Base-by-base conservation (phyloP, 2,329 filamentous ascomycete species). In the Microcyclospora tardicrescens region DNA sequence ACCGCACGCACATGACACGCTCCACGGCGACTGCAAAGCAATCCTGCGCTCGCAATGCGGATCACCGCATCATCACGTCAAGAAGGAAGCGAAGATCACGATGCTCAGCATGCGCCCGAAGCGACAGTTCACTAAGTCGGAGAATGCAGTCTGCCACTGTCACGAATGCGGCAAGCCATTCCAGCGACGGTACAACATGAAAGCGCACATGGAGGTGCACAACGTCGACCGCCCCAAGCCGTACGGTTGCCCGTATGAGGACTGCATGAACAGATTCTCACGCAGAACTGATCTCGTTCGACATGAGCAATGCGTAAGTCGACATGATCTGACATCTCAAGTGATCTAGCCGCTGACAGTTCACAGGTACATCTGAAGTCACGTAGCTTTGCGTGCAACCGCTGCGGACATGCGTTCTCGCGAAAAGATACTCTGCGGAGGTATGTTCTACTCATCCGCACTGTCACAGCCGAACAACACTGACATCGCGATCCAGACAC, bases 121-220 rank as follows among this genome's bases (percentile, higher is more conserved):
- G 42, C 52, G 55, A 14, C 46, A 39, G 12, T 55, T 40, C 35
- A 58, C 55, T 27, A 54, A 77, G 13, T 72, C 71, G 41, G 79
- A 79, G 46, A 79, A 83, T 49, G 81, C 80, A 39, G 83, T 77
- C 49, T 81, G 75, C 59, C 69, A 73, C 45, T 93, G 86, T 55
- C 70, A 77, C 42, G 68, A 77, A 2, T 94, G 86, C 54, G 78
- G 79, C 6, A 84, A 81, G 58, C 72, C 80, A 12, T 93, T 93
- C 57, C 84, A 83, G 47, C 71, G 86, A 44, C 80, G 76, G 52
- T 93, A 89, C 65, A 93, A 93, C 61, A 84, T 79, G 63, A 86
- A 83, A 54, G 81, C 84, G 24, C 86, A 93, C 58, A 72, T 87
- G 70, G 80, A 87, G 54, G 87, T 79, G 1, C 86, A 94, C 55